Base-by-base conservation (phyloP, 306 rosid genomes). In the Alnus glutinosa region DNA sequence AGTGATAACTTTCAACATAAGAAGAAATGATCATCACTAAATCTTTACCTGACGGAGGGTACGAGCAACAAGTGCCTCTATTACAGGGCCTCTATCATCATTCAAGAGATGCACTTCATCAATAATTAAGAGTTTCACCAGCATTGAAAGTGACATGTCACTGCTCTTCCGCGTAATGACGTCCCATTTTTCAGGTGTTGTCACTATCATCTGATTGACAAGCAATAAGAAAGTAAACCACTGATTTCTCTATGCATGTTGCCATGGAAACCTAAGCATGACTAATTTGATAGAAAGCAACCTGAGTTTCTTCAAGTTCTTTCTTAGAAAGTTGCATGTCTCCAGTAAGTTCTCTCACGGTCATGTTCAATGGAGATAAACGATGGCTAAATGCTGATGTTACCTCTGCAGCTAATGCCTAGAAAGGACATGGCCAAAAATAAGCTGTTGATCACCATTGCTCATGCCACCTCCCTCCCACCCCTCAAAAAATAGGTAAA, bases 141-240 rank as follows among this genome's bases (percentile, higher is more conserved):
- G 78, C 97, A 94, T 89, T 36, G 98, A 92, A 79, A 94, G 90
- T 54, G 98, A 88, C 98, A 92, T 94, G 79, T 94, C 98, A 76
- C 98, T 92, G 85, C 98, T 94, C 90, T 94, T 94, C 86, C 98
- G 95, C 71, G 98, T 94, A 74, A 94, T 94, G 80, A 94, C 98
- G 84, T 94, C 98, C 98, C 98, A 94, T 86, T 94, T 94, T 90
- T 94, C 98, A 78, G 98, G 98, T 80, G 98, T 94, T 62, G 98
- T 94, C 83, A 94, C 98, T 85, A 94, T 94, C 98, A 94, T 94
- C 97, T 94, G 88, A 75, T 84, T 74, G 77, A 84, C 78, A 64
- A 84, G n/a, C 62, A 47, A 28, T 19, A 47, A 66, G 68, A 66
- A 74, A 28, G 66, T 79, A 68, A 39, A 47, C 68, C 67, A 51